Percentiles rank a stretch among this genome's conserved stretches.
These are phyloP conservation scores for Pythium sp. DNA, from an alignment of 352 stramenopile genomes.

Conservation along the genomic window DNA sequence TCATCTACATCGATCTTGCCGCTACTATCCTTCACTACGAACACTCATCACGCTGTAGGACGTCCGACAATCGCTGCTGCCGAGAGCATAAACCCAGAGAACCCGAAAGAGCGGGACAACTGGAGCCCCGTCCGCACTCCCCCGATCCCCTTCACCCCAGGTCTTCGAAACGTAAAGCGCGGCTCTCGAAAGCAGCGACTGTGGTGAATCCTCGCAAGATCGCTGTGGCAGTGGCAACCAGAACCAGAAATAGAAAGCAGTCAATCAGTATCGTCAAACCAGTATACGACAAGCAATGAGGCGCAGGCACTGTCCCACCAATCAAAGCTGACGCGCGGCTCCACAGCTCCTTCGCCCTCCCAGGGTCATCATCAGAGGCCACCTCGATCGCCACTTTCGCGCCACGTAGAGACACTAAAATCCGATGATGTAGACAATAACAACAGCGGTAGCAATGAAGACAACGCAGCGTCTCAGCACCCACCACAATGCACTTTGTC, in stretches of 20 bases:
- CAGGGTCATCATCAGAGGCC: not conserved
- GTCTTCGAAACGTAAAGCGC: conserved; percentile 1
- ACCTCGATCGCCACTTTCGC: not conserved
- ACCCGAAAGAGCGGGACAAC: not conserved
- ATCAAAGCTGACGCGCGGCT: conserved; percentile 3
- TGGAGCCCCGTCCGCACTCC: conserved; percentile 2
- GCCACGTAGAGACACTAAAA: not conserved
- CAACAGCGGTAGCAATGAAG: not conserved
- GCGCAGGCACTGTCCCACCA: not conserved
- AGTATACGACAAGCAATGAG: not conserved
- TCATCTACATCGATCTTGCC: not conserved
- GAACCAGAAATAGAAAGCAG: not conserved
- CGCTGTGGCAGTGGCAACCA: not conserved
- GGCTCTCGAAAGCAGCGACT: conserved; percentile 1
- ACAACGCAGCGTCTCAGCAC: not conserved
- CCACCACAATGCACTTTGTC: conserved; percentile 8
- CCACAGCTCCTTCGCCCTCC: not conserved
- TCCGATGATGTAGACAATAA: not conserved
- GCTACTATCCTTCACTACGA: not conserved
- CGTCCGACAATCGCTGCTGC: not conserved
- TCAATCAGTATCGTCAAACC: not conserved
- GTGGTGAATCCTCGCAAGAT: conserved; percentile 3
- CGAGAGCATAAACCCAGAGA: not conserved
- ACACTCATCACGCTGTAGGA: not conserved
- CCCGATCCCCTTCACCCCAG: not conserved